A percentile compares a stretch with the other conserved stretches of the same genome.
Conservation (phyloP, 2,329 filamentous ascomycete species). For the Dactylellina haptotyla region DNA sequence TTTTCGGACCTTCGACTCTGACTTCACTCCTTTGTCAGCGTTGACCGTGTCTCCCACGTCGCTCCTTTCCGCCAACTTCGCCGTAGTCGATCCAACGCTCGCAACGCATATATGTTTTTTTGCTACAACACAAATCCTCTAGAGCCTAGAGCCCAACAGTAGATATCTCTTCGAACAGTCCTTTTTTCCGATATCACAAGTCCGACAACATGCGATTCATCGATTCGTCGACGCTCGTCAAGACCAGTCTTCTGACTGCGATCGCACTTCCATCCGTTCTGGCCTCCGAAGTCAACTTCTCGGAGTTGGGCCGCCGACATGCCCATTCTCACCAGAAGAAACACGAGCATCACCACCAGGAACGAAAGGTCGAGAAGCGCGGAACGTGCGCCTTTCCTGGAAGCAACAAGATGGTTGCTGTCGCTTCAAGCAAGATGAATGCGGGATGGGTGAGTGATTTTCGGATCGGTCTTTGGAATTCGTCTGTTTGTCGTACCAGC, state of each 20-base stretch:
- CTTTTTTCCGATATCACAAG: too few species aligned
- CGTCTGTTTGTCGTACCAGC: too few species aligned
- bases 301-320: conserved; percentile 28
- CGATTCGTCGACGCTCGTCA: conserved; percentile 20
- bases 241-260: conserved; percentile 37
- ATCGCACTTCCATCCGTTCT: conserved; percentile 39
- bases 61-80: too few species aligned
- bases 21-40: background rate
- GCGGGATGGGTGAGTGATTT: conserved; percentile 73
- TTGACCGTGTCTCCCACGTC: too few species aligned
- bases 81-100: too few species aligned
- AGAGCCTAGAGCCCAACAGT: too few species aligned
- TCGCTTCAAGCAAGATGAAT: conserved; percentile 73
- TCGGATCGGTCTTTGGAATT: too few species aligned
- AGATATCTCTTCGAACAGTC: too few species aligned
- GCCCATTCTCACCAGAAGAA: conserved; percentile 50
- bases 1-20: background rate
- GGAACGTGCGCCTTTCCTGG: conserved; percentile 72
- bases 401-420: conserved; percentile 72
- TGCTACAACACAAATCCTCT: too few species aligned
- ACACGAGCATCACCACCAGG: conserved; percentile 55
- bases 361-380: conserved; percentile 62
- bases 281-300: conserved; percentile 40
- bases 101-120: too few species aligned
- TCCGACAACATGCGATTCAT: background rate